Evolutionary conservation across 306 rosid genomes (phyloP).

Genomic region (Crotalaria pallida): DNA sequence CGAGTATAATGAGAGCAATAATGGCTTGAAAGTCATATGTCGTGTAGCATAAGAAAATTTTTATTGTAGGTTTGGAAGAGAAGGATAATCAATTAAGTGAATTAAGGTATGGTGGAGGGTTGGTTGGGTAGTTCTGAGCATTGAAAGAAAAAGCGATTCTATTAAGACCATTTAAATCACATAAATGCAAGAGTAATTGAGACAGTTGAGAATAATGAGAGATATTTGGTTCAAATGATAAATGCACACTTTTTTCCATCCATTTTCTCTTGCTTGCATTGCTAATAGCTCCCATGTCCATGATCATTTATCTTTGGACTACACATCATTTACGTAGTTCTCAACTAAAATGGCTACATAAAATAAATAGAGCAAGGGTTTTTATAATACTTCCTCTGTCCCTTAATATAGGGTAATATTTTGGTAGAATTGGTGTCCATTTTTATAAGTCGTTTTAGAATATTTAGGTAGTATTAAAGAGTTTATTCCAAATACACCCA

Average conservation of each 20-base stretch:
- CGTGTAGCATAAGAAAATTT: neutral
- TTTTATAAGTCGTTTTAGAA: too few relatives aligned
- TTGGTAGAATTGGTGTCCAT: too few relatives aligned
- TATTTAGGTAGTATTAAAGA: too few relatives aligned
- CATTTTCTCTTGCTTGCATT: neutral
- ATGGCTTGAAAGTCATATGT: conserved; percentile 12
- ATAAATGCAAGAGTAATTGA: conserved; percentile 86
- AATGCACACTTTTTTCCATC: conserved; percentile 34
- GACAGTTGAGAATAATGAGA: conserved; percentile 67
- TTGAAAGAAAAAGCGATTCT: conserved; percentile 44
- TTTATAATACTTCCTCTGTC: too few relatives aligned
- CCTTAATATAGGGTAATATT: too few relatives aligned
- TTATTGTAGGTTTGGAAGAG: conserved; percentile 5
- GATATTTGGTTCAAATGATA: conserved; percentile 57
- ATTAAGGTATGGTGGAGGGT: conserved; percentile 31
- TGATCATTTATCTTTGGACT: conserved; percentile 12
- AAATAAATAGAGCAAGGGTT: too few relatives aligned
- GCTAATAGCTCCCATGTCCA: neutral
- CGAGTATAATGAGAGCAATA: conserved; percentile 9
- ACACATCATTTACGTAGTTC: neutral
- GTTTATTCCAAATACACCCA: too few relatives aligned
- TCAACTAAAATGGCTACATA: conserved; percentile 7
- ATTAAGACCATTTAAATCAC: conserved; percentile 64
- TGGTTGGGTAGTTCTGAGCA: conserved; percentile 68
- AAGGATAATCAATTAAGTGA: conserved; percentile 36